Conservation (phyloP, 1,139 yeast species). For the Insectozyma bohioensis region DNA sequence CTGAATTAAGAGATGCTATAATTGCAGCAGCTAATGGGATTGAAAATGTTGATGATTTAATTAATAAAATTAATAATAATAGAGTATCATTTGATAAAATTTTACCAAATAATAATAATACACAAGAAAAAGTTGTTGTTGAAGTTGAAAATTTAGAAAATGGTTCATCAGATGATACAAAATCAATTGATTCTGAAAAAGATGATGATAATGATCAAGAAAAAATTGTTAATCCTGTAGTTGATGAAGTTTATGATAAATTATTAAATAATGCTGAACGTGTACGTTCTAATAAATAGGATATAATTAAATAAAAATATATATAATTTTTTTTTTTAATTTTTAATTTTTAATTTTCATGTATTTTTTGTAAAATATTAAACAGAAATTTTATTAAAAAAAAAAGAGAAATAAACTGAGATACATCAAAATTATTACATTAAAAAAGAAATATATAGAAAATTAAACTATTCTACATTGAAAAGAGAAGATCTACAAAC, state of each 20-base stretch:
- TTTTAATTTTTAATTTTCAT: too few relatives aligned
- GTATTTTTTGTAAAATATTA: too few relatives aligned
- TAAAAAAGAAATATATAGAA: too few relatives aligned
- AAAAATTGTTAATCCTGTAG: constrained; percentile 45
- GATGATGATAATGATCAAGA: constrained; percentile 42
- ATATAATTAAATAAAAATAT: too few relatives aligned
- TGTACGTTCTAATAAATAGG: constrained; percentile 44
- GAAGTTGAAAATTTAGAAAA: constrained; percentile 1
- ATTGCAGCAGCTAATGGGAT: constrained; percentile 71
- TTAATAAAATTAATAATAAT: constrained; percentile 60
- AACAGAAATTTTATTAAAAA: too few relatives aligned
- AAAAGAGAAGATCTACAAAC: too few relatives aligned
- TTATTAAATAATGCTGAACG: constrained; percentile 64
- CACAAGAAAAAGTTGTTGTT: constrained; percentile 2
- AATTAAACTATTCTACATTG: too few relatives aligned
- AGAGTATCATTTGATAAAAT: constrained; percentile 56
- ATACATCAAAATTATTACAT: too few relatives aligned
- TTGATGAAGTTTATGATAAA: constrained; percentile 71
- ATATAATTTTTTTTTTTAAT: too few relatives aligned
- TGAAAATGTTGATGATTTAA: constrained; percentile 67
- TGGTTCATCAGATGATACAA: constrained; percentile 9
- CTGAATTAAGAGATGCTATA: constrained; percentile 73
- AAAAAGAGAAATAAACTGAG: too few relatives aligned
- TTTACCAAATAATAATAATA: constrained; percentile 1
- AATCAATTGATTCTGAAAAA: constrained; percentile 15